These are phyloP conservation scores for Eutypa lata DNA, from an alignment of 2,329 filamentous ascomycete genomes.

Conservation along the genomic window DNA sequence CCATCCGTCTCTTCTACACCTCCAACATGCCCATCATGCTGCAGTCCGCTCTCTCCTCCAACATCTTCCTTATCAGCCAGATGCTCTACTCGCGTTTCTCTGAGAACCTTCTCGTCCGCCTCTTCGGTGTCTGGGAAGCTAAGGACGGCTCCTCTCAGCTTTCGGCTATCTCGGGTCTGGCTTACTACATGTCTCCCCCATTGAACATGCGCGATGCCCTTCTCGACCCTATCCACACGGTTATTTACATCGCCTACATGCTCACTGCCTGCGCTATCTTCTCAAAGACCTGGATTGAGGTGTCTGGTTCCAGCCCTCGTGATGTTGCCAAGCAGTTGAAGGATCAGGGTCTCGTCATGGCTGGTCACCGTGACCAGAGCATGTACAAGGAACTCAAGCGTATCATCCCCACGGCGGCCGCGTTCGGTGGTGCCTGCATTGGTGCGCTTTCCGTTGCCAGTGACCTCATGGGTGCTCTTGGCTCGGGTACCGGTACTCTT, in stretches of 20 bases:
- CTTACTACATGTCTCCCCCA: conserved; percentile 99
- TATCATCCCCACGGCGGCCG: conserved; percentile 95
- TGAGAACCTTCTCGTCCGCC: conserved; percentile 95
- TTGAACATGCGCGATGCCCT: conserved; percentile 97
- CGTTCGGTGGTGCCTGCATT: conserved; percentile 98
- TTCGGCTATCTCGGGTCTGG: conserved; percentile 85
- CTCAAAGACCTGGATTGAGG: conserved; percentile 99
- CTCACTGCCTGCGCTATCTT: conserved; percentile 95
- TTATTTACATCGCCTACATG: conserved; percentile 96
- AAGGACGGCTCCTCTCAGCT: conserved; percentile 95
- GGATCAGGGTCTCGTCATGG: conserved; percentile 99
- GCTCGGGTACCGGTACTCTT: conserved; percentile 95
- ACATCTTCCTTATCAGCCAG: conserved; percentile 98
- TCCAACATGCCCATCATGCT: conserved; percentile 99
- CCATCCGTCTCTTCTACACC: conserved; percentile 98
- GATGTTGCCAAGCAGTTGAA: conserved; percentile 99
- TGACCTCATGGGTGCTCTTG: conserved; percentile 92
- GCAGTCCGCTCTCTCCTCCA: conserved; percentile 96
- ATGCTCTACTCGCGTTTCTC: conserved; percentile 99
- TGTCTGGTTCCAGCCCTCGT: conserved; percentile 93
- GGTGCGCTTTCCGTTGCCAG: conserved; percentile 93
- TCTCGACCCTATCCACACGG: conserved; percentile 93
- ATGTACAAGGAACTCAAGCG: conserved; percentile 99
- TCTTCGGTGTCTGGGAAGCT: conserved; percentile 97
- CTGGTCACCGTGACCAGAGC: conserved; percentile 97